Percentiles rank a stretch among this genome's conserved stretches.
phyloP scores from a whole-genome alignment of 1,139 yeast genomes.

The Meyerozyma elateridarum region DNA sequence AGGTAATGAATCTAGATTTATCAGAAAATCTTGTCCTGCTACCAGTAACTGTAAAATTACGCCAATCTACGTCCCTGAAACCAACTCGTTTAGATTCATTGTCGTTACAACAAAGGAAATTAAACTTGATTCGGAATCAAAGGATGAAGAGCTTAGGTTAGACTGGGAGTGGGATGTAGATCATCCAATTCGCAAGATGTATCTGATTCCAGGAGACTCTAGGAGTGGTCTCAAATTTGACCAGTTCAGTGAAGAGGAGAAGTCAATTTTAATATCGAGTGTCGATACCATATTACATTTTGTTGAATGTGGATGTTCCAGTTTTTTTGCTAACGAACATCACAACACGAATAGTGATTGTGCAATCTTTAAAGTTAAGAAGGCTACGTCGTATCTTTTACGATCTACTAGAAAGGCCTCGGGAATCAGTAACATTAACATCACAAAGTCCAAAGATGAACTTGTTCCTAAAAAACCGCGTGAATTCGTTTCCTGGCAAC shows the following conservation, averaged over 20 bases:
- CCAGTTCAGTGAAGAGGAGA: constrained; percentile 44
- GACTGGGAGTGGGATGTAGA: constrained; percentile 85
- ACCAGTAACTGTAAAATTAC: constrained; percentile 67
- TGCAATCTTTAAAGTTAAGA: constrained; percentile 55
- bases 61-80: constrained; percentile 46
- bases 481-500: constrained; percentile 37
- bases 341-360: constrained; percentile 45
- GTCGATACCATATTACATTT: constrained; percentile 53
- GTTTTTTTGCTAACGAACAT: constrained; percentile 9
- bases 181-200: constrained; percentile 67
- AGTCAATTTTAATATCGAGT: constrained; percentile 52
- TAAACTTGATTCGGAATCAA: constrained; percentile 20
- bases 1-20: constrained; percentile 73
- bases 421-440: constrained; percentile 33
- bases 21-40: constrained; percentile 63
- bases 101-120: constrained; percentile 58
- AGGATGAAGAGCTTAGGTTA: constrained; percentile 59
- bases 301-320: constrained; percentile 68
- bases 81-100: constrained; percentile 46
- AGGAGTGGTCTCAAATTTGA: constrained; percentile 38
- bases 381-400: constrained; percentile 52
- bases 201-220: constrained; percentile 14
- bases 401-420: constrained; percentile 55
- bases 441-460: constrained; percentile 38
- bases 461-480: constrained; percentile 29